These are phyloP conservation scores for Rhizopus sp. DNA, from an alignment of 371 early-diverging fungal species.

Conservation along the genomic window DNA sequence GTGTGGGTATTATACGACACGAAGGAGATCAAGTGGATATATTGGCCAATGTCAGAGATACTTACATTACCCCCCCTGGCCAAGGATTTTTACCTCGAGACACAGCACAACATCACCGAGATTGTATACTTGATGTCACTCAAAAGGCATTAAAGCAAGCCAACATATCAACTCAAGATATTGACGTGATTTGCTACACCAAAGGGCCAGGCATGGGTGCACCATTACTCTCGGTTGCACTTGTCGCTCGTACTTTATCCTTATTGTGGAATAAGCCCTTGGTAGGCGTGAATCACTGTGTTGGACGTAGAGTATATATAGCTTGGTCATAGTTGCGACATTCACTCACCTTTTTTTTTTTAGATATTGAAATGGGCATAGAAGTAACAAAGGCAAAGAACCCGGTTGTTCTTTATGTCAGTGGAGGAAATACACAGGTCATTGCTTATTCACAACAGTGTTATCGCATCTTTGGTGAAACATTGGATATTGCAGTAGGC, in stretches of 20 bases:
- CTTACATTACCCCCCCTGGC: slow-evolving; percentile 98
- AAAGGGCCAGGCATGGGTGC: slow-evolving; percentile 99
- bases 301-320: slow-evolving; percentile 80
- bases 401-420: slow-evolving; percentile 98
- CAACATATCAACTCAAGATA: slow-evolving; percentile 70
- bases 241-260: slow-evolving; percentile 95
- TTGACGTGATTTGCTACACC: slow-evolving; percentile 97
- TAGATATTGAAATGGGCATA: slow-evolving; percentile 99
- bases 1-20: slow-evolving; percentile 96
- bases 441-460: slow-evolving; percentile 95
- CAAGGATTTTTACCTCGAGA: slow-evolving; percentile 97
- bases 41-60: slow-evolving; percentile 92
- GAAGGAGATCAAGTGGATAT: slow-evolving; percentile 57
- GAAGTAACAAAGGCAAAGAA: slow-evolving; percentile 96
- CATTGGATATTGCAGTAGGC: slow-evolving; percentile 99
- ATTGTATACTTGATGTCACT: slow-evolving; percentile 78
- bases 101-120: slow-evolving; percentile 96
- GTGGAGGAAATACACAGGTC: slow-evolving; percentile 99
- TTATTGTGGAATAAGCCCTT: slow-evolving; percentile 93
- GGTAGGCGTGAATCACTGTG: slow-evolving; percentile 99
- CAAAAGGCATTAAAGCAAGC: slow-evolving; percentile 83
- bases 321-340: background rate
- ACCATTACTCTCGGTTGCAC: slow-evolving; percentile 91
- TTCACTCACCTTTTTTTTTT: background rate
- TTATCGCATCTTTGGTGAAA: slow-evolving; percentile 99